Evolutionary conservation across 1,284 basidiomycete genomes (phyloP), one percentile per base, ranked within the genome.

Genomic region (Flammula alnicola): DNA sequence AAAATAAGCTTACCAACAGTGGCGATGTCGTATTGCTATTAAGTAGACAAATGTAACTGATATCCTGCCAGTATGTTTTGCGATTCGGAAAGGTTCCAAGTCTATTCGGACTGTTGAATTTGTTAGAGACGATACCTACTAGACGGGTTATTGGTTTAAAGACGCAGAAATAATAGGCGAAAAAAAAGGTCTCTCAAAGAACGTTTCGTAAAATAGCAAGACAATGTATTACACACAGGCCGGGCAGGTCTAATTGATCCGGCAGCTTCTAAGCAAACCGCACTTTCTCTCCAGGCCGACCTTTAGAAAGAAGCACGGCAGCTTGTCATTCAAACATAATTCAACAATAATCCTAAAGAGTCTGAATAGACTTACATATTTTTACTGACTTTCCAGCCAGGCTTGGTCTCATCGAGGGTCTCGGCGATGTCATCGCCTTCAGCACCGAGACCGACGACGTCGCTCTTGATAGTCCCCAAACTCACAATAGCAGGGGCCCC

Each of bases 351-450:
- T 14, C 23, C 17, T 9, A 8, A 4, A 6, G 5, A 16, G 14
- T 6, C 75, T 38, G n/a, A n/a, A n/a, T n/a, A n/a, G 16, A 79
- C 86, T 72, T 65, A 92, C 91, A 65, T 95, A 95, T 89, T 95
- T 94, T 44, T 93, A 43, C 90, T 93, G 66, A 98, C 98, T 76
- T 95, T 95, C 95, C 95, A 98, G 40, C 95, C 95, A 19, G 90
- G 86, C 67, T 98, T 94, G 39, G 84, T 81, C 62, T 89, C 78
- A 70, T 98, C 94, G 31, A 98, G 77, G 57, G 80, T 81, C 66
- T 92, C 86, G 2, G 92, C 92, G 26, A 88, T 77, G 30, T 82
- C 76, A 54, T 93, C 84, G 22, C 92, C 93, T 8, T 83, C 71
- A n/a, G 73, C 63, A 25, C 83, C 84, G 11, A 88, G 69, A 9